Conservation (phyloP, 176 grass and related monocot species). For the Hsuehochloa calcarea region DNA sequence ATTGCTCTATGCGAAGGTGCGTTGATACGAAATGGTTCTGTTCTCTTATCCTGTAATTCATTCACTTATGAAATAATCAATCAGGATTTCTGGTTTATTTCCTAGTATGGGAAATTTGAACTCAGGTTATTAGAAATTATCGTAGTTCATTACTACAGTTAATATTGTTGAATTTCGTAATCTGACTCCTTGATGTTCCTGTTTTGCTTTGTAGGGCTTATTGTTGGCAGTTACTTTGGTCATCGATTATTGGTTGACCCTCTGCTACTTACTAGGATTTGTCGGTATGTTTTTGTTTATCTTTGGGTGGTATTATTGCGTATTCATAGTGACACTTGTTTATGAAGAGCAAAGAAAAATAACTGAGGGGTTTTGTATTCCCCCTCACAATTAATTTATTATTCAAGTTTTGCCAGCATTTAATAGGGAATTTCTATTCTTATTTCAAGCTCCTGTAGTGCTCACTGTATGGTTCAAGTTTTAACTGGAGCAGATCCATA, state of each 20-base stretch:
- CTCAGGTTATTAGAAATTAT: background rate
- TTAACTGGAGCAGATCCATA: background rate
- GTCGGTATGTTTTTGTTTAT: conserved; percentile 57
- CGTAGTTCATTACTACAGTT: background rate
- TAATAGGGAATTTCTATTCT: background rate
- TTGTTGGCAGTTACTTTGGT: conserved; percentile 71
- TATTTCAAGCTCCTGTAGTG: background rate
- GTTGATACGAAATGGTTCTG: background rate
- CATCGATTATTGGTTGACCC: conserved; percentile 66
- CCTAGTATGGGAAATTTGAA: background rate
- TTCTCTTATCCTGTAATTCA: conserved; percentile 3
- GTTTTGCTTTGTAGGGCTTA: conserved; percentile 55
- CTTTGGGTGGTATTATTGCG: background rate
- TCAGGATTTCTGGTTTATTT: conserved; percentile 9
- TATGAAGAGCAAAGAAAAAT: background rate
- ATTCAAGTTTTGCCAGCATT: background rate
- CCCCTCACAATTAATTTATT: background rate
- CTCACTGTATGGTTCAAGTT: background rate
- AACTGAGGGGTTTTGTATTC: background rate
- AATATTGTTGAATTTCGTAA: background rate
- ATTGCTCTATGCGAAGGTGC: conserved; percentile 80
- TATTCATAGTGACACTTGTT: background rate
- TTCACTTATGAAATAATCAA: background rate
- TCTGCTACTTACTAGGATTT: conserved; percentile 81
- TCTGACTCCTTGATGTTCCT: background rate